These are phyloP conservation scores for Fusarium gaditjirri DNA, from an alignment of 2,329 filamentous ascomycete genomes.

Conservation along the genomic window DNA sequence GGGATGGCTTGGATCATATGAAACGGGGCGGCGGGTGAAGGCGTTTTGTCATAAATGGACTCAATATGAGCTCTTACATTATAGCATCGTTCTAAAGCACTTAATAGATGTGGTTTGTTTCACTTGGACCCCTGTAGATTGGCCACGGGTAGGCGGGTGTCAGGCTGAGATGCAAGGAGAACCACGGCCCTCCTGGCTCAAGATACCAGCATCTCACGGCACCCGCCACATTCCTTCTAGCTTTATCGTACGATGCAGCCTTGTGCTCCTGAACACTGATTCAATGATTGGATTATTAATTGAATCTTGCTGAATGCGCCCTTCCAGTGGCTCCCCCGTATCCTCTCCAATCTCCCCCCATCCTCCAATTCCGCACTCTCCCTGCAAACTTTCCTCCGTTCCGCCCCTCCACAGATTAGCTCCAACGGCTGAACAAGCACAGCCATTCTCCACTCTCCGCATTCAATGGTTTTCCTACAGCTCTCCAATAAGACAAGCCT, in stretches of 20 bases:
- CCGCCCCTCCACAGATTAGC: conserved; percentile 23
- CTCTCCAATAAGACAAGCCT: neutral
- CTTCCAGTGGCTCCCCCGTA: neutral
- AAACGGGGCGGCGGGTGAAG: conserved; percentile 13
- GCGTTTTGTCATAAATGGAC: conserved; percentile 25
- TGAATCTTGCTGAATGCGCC: neutral
- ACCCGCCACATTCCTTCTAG: neutral
- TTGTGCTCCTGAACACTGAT: neutral
- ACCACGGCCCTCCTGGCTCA: neutral
- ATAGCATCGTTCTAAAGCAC: conserved; percentile 1
- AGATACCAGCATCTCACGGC: neutral
- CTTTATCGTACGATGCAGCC: neutral
- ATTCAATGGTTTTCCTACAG: conserved; percentile 8
- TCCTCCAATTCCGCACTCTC: conserved; percentile 14
- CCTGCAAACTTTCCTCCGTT: neutral
- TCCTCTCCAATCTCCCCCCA: neutral
- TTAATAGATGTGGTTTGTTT: conserved; percentile 19
- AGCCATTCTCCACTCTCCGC: conserved; percentile 21
- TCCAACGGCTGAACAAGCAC: conserved; percentile 26
- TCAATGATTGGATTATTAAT: neutral
- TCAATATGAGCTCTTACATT: conserved; percentile 2
- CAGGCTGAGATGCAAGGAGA: neutral
- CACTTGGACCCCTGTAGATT: neutral
- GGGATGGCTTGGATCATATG: conserved; percentile 1
- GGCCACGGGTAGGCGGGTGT: neutral